Evolutionary conservation across 768 basidiomycete genomes (phyloP).

Genomic region (Leccinum broughii): DNA sequence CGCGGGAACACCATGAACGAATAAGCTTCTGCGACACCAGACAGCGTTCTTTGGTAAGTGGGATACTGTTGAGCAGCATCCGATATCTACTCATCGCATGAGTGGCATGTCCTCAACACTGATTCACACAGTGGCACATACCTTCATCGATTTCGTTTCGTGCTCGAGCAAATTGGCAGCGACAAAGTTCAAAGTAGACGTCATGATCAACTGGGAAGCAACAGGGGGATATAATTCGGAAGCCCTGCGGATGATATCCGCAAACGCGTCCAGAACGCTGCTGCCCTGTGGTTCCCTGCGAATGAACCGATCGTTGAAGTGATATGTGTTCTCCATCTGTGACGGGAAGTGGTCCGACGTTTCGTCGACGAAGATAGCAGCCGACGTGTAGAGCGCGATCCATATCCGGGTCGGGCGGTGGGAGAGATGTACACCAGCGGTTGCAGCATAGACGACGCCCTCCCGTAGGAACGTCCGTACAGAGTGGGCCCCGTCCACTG

Average conservation of each 20-base stretch:
- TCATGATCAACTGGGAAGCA: neutral
- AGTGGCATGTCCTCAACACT: neutral
- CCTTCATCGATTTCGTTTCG: neutral
- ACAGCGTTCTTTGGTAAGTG: neutral
- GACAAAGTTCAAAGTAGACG: neutral
- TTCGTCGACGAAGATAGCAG: neutral
- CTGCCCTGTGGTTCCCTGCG: neutral
- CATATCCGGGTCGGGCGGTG: neutral
- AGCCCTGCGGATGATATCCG: neutral
- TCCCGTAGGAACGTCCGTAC: neutral
- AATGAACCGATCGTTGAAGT: neutral
- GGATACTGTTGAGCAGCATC: neutral
- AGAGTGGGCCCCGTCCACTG: neutral
- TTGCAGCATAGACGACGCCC: neutral
- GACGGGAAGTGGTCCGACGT: neutral
- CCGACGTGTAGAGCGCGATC: neutral
- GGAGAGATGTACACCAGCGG: neutral
- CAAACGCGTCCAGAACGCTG: neutral
- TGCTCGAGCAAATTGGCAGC: neutral
- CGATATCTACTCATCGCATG: neutral
- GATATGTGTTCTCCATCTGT: neutral
- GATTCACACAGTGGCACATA: neutral
- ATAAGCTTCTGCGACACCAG: constrained; percentile 9
- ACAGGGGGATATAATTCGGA: neutral
- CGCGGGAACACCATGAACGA: constrained; percentile 1